Conservation (phyloP, 768 basidiomycete genomes). For the Mycena haematopus region DNA sequence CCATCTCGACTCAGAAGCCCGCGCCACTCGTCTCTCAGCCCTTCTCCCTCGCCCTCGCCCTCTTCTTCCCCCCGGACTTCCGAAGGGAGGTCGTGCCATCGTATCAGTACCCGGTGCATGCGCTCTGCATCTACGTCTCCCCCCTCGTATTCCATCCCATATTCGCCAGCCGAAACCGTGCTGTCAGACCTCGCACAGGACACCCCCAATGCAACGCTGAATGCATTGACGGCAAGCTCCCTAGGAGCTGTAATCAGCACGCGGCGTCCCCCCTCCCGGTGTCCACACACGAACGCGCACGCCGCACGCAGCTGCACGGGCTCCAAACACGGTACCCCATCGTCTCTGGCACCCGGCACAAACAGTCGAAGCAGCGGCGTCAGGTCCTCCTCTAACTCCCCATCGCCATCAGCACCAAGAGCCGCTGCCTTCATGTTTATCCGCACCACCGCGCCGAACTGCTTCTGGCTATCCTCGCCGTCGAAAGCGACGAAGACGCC, state of each 20-base stretch:
- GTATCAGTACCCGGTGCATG: conserved; percentile 13
- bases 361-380: neutral
- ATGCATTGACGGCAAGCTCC: conserved; percentile 11
- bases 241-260: conserved; percentile 12
- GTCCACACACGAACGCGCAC: conserved; percentile 3
- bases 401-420: neutral
- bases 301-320: conserved; percentile 14
- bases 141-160: neutral
- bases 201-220: conserved; percentile 8
- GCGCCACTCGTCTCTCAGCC: conserved; percentile 22
- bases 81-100: conserved; percentile 36
- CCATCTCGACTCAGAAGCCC: conserved; percentile 23
- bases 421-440: neutral
- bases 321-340: conserved; percentile 14
- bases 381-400: neutral
- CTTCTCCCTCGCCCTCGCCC: conserved; percentile 18
- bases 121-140: conserved; percentile 1
- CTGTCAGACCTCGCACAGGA: neutral
- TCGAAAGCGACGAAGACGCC: conserved; percentile 10
- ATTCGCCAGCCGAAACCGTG: neutral
- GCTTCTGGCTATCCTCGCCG: neutral
- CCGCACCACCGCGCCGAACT: conserved; percentile 16
- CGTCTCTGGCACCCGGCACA: conserved; percentile 4
- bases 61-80: conserved; percentile 32
- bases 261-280: neutral